A percentile compares a stretch with the other conserved stretches of the same genome.
Evolutionary conservation across 345 rosid species (phyloP).

Genomic region (Gossypium herbaceum): DNA sequence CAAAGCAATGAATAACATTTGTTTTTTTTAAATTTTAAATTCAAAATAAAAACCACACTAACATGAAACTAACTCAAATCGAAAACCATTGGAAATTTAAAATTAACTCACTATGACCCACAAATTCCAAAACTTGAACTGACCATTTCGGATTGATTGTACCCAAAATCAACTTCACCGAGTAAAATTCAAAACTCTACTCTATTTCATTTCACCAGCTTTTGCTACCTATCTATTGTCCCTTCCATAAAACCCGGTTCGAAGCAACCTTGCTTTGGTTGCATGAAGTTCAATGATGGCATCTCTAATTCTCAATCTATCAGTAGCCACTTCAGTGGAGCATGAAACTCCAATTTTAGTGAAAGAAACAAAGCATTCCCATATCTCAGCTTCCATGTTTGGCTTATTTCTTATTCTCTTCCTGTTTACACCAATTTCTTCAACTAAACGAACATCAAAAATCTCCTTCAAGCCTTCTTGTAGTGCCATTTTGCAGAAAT

Average conservation of each 20-base stretch:
- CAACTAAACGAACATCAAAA: slow-evolving; percentile 1
- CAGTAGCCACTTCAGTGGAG: not conserved
- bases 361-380: not conserved
- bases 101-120: no score
- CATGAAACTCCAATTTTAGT: not conserved
- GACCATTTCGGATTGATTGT: no score
- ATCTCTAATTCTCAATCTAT: not conserved
- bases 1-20: no score
- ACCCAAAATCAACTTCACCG: no score
- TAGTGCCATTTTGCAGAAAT: slow-evolving; percentile 15
- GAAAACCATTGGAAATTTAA: no score
- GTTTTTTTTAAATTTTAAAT: no score
- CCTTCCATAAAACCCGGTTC: not conserved
- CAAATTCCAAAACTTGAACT: no score
- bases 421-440: not conserved
- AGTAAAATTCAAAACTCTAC: not conserved
- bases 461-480: slow-evolving; percentile 7
- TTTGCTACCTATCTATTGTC: not conserved
- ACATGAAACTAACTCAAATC: no score
- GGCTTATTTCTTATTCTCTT: not conserved
- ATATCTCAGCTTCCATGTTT: not conserved
- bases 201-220: not conserved
- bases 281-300: not conserved
- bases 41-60: no score
- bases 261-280: not conserved